Evolutionary conservation across 2,329 filamentous ascomycete genomes (phyloP).

Genomic region (Didymella pinodella): DNA sequence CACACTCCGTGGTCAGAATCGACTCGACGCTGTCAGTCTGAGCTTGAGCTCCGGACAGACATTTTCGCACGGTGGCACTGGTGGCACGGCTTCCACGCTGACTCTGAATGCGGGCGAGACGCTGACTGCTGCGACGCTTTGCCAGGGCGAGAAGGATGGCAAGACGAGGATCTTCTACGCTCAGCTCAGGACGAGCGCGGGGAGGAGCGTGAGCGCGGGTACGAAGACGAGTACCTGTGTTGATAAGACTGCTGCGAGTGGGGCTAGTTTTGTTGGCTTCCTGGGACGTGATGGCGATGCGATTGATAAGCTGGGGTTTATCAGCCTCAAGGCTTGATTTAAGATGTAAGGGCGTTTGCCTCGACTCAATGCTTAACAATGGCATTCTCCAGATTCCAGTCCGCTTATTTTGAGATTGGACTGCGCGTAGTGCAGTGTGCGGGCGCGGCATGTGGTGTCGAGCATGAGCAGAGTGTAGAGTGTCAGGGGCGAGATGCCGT

Average conservation of each 20-base stretch:
- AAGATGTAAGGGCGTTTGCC: too few relatives aligned
- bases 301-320: constrained; percentile 61
- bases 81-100: constrained; percentile 57
- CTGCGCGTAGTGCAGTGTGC: constrained; percentile 43
- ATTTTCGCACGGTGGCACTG: constrained; percentile 63
- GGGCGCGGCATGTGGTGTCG: constrained; percentile 44
- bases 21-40: constrained; percentile 62
- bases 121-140: constrained; percentile 60
- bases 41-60: constrained; percentile 59
- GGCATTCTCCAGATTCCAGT: too few relatives aligned
- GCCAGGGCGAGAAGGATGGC: constrained; percentile 57
- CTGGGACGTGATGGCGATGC: constrained; percentile 62
- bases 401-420: constrained; percentile 37
- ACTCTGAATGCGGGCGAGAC: constrained; percentile 58
- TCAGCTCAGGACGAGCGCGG: constrained; percentile 59
- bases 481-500: constrained; percentile 37
- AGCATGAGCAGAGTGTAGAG: constrained; percentile 45
- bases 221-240: constrained; percentile 57
- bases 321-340: constrained; percentile 28
- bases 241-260: constrained; percentile 56
- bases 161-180: constrained; percentile 64
- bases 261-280: constrained; percentile 63
- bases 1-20: constrained; percentile 57
- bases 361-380: too few relatives aligned
- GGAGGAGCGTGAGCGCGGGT: constrained; percentile 57